Base-by-base conservation (phyloP, 2,329 filamentous ascomycete genomes). In the Pseudogymnoascus sp. region DNA sequence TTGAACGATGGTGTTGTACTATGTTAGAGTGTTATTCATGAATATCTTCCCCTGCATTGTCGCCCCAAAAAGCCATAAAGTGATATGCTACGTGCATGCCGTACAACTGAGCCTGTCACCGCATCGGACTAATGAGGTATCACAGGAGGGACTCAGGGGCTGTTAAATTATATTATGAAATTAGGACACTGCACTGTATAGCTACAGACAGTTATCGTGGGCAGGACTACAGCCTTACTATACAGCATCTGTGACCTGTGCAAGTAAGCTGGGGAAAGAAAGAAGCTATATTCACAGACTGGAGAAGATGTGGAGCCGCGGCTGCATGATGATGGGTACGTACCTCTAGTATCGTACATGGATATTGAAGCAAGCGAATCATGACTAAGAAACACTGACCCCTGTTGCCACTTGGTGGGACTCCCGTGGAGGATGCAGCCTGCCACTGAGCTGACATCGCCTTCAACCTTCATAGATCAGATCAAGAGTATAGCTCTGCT, bases 21-120 rank as follows among this genome's bases (percentile, higher is more conserved):
- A 61, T 59, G 38, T 61, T 35, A 61, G 60, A 61, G 60, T 46
- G 35, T 61, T 46, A 53, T 46, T 33, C 65, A 62, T 62, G 61
- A 65, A 60, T 40, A 26, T 41, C 16, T 60, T 38, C 33, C 59
- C 19, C 38, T 60, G 59, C 19, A 38, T 56, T 33, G 28, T 56
- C n/a, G 50, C 50, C 50, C 50, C n/a, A 22, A 33, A 19, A 33
- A 56, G 28, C 28, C 28, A 56, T 33, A 33, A 56, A 56, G 50
- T 56, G 50, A 56, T 56, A 56, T 33, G 50, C 2, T 56, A 33
- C 16, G 50, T 56, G 50, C 10, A 33, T 33, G 50, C 28, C 16
- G 16, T 56, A 28, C n/a, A 10, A 28, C 24, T 22, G 50, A 33
- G 50, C 50, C 26, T 53, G 46, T 56, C 19, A 14, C 14, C 19